These are phyloP conservation scores for Curvularia hawaiiensis DNA, from an alignment of 2,329 filamentous ascomycete species.

Conservation along the genomic window DNA sequence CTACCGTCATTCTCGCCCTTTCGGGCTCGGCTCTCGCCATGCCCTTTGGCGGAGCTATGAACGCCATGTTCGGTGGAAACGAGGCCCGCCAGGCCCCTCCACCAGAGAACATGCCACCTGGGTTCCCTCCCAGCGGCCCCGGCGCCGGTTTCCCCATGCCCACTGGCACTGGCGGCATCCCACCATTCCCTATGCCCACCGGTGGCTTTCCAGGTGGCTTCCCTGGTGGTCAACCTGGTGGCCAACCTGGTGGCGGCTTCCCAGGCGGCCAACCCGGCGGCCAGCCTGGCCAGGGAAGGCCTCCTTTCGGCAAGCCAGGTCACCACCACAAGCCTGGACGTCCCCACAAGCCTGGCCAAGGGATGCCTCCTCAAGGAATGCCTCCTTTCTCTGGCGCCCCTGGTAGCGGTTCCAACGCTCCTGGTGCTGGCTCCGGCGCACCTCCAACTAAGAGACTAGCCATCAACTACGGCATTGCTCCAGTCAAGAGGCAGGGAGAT, in stretches of 20 bases:
- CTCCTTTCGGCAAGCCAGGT: not conserved
- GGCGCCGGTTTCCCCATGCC: conserved; percentile 10
- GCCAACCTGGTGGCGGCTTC: too few species aligned
- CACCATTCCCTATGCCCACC: not conserved
- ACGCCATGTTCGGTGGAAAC: conserved; percentile 21
- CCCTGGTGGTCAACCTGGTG: too few species aligned
- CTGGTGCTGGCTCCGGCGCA: not conserved
- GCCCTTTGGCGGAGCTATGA: conserved; percentile 18
- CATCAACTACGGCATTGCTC: conserved; percentile 26
- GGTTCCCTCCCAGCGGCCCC: not conserved
- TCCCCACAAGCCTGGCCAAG: not conserved
- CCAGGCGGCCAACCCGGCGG: too few species aligned
- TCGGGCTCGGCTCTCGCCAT: conserved; percentile 28
- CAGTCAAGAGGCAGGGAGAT: conserved; percentile 14
- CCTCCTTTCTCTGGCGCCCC: not conserved
- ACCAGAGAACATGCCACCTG: not conserved
- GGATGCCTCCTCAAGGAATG: not conserved
- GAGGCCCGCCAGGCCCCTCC: conserved; percentile 12
- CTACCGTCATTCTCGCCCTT: conserved; percentile 29
- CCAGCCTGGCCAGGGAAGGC: not conserved
- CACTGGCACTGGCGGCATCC: conserved; percentile 8
- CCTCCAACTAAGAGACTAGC: conserved; percentile 7
- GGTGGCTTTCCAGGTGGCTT: conserved; percentile 6
- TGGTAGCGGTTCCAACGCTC: not conserved
- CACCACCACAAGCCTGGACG: not conserved